These are phyloP conservation scores for Fusarium coicis DNA, from an alignment of 2,329 filamentous ascomycete genomes.

Conservation along the genomic window DNA sequence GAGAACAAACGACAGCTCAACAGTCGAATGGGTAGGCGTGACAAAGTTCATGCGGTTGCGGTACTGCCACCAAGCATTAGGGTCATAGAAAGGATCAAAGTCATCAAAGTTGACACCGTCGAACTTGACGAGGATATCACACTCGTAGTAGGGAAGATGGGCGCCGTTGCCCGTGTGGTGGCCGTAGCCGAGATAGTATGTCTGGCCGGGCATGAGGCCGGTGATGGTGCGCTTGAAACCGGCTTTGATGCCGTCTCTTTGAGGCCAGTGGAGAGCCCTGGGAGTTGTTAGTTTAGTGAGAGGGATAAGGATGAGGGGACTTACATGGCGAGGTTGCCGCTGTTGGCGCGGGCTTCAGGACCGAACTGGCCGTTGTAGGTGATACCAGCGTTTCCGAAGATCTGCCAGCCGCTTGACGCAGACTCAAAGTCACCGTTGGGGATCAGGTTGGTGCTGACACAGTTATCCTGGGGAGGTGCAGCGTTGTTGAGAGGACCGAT, in stretches of 20 bases:
- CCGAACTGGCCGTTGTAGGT: neutral
- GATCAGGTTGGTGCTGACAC: neutral
- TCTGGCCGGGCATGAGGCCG: neutral
- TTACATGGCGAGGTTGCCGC: neutral
- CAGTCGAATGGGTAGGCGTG: neutral
- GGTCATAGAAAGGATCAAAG: slow-evolving; percentile 22
- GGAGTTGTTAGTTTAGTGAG: neutral
- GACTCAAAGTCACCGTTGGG: slow-evolving; percentile 14
- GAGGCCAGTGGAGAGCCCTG: slow-evolving; percentile 12
- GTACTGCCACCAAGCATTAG: neutral
- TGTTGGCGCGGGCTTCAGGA: neutral
- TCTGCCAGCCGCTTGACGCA: neutral
- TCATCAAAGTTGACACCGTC: slow-evolving; percentile 1
- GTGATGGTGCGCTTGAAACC: slow-evolving; percentile 3
- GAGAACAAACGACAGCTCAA: slow-evolving; percentile 10
- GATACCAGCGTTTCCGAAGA: neutral
- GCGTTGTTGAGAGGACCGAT: neutral
- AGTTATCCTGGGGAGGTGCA: neutral
- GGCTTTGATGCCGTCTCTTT: neutral
- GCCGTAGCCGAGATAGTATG: slow-evolving; percentile 8
- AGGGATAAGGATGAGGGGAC: rapidly evolving
- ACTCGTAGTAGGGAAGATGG: neutral
- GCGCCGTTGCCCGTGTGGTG: neutral
- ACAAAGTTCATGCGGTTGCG: slow-evolving; percentile 1
- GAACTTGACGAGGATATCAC: slow-evolving; percentile 16